These are phyloP conservation scores for Boletus rufocinnamomeus DNA, from an alignment of 768 basidiomycete genomes.

Conservation along the genomic window DNA sequence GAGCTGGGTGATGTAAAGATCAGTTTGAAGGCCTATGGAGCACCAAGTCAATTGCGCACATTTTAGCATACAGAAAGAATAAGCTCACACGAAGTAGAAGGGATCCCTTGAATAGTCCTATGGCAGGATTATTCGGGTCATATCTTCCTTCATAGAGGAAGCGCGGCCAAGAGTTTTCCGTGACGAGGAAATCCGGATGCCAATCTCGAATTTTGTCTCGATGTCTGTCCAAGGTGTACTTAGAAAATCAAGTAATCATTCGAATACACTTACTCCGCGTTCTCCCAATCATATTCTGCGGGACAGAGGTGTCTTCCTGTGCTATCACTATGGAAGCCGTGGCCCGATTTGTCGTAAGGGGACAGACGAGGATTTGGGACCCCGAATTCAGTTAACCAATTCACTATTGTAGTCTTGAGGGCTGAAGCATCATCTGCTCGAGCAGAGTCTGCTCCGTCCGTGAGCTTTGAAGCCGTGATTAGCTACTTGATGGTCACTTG, in stretches of 20 bases:
- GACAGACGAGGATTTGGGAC: background rate
- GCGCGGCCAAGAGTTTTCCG: background rate
- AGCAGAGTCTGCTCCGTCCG: background rate
- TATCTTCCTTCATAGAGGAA: conserved; percentile 1
- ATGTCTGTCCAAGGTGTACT: too few relatives aligned
- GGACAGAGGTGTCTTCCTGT: background rate
- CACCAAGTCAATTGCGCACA: too few relatives aligned
- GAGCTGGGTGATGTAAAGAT: conserved; percentile 3
- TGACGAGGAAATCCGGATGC: conserved; percentile 1
- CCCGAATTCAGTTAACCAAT: background rate
- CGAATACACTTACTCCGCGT: background rate
- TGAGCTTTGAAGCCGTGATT: too few relatives aligned
- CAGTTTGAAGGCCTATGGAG: background rate
- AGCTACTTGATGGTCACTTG: too few relatives aligned
- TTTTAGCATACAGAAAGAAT: too few relatives aligned
- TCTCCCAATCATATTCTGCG: background rate
- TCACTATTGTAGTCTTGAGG: background rate
- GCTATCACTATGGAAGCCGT: background rate
- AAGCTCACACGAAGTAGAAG: too few relatives aligned
- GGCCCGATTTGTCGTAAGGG: background rate
- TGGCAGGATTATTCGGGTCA: background rate
- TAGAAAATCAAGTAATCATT: too few relatives aligned
- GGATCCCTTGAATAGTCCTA: too few relatives aligned
- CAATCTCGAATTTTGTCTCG: background rate
- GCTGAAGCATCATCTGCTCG: background rate